Percentiles rank a stretch among this genome's conserved stretches.
phyloP scores from a whole-genome alignment of 345 rosid genomes.

The Dipteronia sinensis region DNA sequence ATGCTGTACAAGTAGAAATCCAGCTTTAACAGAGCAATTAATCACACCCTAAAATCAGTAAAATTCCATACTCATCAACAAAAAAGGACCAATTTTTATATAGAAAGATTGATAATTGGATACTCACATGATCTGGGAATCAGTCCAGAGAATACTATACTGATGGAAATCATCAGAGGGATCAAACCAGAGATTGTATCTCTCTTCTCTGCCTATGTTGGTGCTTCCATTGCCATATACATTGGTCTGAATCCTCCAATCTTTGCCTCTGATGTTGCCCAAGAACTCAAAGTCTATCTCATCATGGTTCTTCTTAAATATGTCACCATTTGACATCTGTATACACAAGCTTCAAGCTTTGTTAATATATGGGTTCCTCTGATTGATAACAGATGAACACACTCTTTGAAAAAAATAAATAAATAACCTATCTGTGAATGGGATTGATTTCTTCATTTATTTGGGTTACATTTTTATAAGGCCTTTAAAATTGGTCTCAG shows the following conservation, averaged over 20 bases:
- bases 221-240: constrained; percentile 97
- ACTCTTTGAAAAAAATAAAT: background rate
- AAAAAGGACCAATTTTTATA: background rate
- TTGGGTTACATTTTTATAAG: background rate
- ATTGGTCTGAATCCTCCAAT: constrained; percentile 99
- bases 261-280: constrained; percentile 96
- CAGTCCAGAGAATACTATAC: constrained; percentile 91
- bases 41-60: constrained; percentile 26
- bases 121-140: constrained; percentile 83
- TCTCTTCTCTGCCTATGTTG: constrained; percentile 82
- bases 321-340: constrained; percentile 98
- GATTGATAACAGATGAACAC: background rate
- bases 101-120: background rate
- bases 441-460: background rate
- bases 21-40: constrained; percentile 19
- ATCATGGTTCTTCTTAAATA: constrained; percentile 90
- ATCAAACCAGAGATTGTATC: constrained; percentile 97
- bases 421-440: constrained; percentile 5
- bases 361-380: background rate
- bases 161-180: constrained; percentile 95
- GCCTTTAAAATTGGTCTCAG: background rate
- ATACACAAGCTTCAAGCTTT: background rate
- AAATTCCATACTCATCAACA: background rate
- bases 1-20: constrained; percentile 20
- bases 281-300: constrained; percentile 98